These are phyloP conservation scores for Trichoderma polysporum DNA, from an alignment of 2,329 filamentous ascomycete genomes.

Conservation along the genomic window DNA sequence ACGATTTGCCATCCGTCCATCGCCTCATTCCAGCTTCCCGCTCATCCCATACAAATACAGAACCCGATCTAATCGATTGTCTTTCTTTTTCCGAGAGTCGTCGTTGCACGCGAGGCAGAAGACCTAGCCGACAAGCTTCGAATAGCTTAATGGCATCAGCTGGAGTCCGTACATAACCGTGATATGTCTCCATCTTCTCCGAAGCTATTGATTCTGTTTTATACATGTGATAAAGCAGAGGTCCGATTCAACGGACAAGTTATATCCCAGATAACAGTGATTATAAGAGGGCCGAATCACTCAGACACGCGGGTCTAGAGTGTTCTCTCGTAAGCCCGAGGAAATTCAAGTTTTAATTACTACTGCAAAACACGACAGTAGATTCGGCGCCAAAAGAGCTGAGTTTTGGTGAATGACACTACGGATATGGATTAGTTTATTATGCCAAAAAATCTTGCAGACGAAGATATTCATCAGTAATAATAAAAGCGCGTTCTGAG, in stretches of 20 bases:
- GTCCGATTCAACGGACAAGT: constrained; percentile 1
- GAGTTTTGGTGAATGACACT: neutral
- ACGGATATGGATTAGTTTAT: neutral
- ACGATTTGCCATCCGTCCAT: constrained; percentile 99
- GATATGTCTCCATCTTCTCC: constrained; percentile 86
- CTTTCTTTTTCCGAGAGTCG: constrained; percentile 95
- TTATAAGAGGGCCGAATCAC: constrained; percentile 9
- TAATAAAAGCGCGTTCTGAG: neutral
- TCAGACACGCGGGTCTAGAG: constrained; percentile 14
- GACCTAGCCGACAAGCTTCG: constrained; percentile 86
- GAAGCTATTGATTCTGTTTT: constrained; percentile 19
- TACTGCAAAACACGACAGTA: neutral
- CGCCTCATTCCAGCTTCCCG: constrained; percentile 95
- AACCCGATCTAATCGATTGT: constrained; percentile 92
- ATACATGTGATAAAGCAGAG: constrained; percentile 15
- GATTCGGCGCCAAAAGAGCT: neutral
- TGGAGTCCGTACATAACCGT: constrained; percentile 92
- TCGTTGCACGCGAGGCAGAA: constrained; percentile 88
- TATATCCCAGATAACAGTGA: neutral
- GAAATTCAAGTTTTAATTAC: neutral
- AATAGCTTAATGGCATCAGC: constrained; percentile 98
- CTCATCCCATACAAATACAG: constrained; percentile 99
- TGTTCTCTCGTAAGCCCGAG: constrained; percentile 4
- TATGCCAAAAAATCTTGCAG: neutral
- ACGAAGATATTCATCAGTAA: neutral